Percentiles rank a stretch among this genome's conserved stretches.
Evolutionary conservation across 2,329 filamentous ascomycete genomes (phyloP).

Genomic region (Truncatella angustata): DNA sequence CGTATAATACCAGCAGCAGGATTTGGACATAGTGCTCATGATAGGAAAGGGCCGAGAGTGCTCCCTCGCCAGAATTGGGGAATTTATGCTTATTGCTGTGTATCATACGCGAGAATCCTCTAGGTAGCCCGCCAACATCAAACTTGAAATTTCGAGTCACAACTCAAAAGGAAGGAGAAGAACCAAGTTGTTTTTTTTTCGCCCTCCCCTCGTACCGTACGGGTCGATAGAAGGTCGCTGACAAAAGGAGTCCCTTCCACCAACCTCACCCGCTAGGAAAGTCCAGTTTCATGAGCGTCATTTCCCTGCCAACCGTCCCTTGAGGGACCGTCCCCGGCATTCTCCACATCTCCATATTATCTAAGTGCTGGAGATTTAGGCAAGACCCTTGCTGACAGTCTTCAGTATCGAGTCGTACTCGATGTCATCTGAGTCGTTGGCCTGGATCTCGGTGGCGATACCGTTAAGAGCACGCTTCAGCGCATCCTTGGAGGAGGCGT

Average conservation of each 20-base stretch:
- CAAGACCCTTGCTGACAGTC: constrained; percentile 59
- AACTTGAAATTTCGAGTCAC: constrained; percentile 29
- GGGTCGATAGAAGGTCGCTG: not conserved
- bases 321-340: not conserved
- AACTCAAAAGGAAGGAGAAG: constrained; percentile 26
- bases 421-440: constrained; percentile 81
- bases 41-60: constrained; percentile 22
- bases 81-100: constrained; percentile 26
- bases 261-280: constrained; percentile 4
- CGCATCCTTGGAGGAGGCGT: constrained; percentile 84
- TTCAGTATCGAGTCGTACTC: constrained; percentile 71
- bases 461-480: constrained; percentile 78
- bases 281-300: constrained; percentile 12
- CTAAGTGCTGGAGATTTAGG: not conserved
- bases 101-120: constrained; percentile 17
- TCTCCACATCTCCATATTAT: not conserved
- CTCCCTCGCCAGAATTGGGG: constrained; percentile 25
- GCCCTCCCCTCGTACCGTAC: not conserved
- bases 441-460: constrained; percentile 74
- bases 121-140: constrained; percentile 27
- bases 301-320: constrained; percentile 7
- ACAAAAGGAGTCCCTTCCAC: constrained; percentile 11
- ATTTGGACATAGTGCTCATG: constrained; percentile 14
- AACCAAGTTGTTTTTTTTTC: constrained; percentile 20
- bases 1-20: constrained; percentile 1